phyloP scores from a whole-genome alignment of 768 basidiomycete species.

The Daedaleopsis sinensis region DNA sequence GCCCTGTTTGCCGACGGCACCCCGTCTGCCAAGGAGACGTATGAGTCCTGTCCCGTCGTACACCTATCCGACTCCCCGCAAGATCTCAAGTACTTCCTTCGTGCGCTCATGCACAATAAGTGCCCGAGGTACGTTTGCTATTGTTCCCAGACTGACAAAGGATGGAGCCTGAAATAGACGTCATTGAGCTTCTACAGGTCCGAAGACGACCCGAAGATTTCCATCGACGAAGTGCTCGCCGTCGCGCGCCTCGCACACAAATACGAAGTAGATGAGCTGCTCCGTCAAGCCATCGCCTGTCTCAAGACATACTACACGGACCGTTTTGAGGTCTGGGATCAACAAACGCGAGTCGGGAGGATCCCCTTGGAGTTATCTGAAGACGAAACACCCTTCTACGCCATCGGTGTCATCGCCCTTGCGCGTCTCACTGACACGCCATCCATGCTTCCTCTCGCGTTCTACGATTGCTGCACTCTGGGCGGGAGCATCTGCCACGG shows the following conservation, averaged over 20 bases:
- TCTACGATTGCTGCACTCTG: neutral
- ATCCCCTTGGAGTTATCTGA: neutral
- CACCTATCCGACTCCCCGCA: neutral
- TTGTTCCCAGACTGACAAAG: too few species aligned
- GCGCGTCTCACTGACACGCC: constrained; percentile 1
- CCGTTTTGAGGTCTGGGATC: neutral
- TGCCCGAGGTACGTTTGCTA: neutral
- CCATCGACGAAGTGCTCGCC: neutral
- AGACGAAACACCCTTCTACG: neutral
- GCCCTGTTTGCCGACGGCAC: constrained; percentile 3
- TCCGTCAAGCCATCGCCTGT: neutral
- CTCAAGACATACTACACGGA: neutral
- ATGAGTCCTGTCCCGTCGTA: neutral
- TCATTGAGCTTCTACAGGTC: neutral
- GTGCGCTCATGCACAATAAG: neutral
- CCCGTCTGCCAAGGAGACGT: neutral
- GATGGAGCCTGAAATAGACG: neutral
- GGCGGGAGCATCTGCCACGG: neutral
- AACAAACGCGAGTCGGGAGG: neutral
- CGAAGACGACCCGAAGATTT: neutral
- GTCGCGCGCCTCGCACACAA: neutral
- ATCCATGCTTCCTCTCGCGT: constrained; percentile 3
- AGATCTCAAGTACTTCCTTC: neutral
- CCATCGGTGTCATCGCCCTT: constrained; percentile 1
- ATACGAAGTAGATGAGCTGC: neutral